Evolutionary conservation across 2,329 filamentous ascomycete species (phyloP).

Genomic region (Stachybotrys chartarum): DNA sequence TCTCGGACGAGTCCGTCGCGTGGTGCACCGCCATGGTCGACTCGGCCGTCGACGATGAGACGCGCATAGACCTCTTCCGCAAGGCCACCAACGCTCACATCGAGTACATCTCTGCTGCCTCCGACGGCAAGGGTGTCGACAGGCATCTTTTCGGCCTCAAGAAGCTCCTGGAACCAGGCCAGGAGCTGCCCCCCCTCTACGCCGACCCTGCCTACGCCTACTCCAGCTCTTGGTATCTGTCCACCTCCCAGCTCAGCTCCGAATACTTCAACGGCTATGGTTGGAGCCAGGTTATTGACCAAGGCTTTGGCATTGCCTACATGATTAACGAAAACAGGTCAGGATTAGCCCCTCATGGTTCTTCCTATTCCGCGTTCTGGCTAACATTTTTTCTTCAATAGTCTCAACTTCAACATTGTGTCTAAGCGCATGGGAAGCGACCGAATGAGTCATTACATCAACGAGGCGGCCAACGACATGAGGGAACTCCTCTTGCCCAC

Average conservation of each 20-base stretch:
- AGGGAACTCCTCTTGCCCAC: conserved; percentile 78
- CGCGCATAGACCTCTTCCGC: conserved; percentile 69
- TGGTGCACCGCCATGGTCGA: conserved; percentile 88
- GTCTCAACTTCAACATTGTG: conserved; percentile 96
- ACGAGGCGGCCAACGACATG: conserved; percentile 86
- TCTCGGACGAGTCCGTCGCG: conserved; percentile 83
- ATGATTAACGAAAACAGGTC: conserved; percentile 99
- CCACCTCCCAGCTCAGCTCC: conserved; percentile 80
- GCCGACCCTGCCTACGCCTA: conserved; percentile 81
- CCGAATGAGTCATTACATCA: conserved; percentile 92
- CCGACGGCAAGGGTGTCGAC: conserved; percentile 89
- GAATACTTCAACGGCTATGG: conserved; percentile 99
- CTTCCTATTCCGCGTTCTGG: neutral
- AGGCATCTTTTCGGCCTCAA: conserved; percentile 96
- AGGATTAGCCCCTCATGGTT: conserved; percentile 14
- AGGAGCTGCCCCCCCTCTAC: conserved; percentile 77
- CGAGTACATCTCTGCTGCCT: conserved; percentile 84
- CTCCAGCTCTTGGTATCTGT: conserved; percentile 83
- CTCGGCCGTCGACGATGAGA: conserved; percentile 51
- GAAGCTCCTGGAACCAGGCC: conserved; percentile 73
- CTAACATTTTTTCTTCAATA: conserved; percentile 23
- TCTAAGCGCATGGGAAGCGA: conserved; percentile 87
- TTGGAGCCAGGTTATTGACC: conserved; percentile 96
- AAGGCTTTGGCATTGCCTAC: conserved; percentile 94
- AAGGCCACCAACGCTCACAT: conserved; percentile 75